phyloP scores from a whole-genome alignment of 2,329 filamentous ascomycete species.

The Trichothecium roseum region DNA sequence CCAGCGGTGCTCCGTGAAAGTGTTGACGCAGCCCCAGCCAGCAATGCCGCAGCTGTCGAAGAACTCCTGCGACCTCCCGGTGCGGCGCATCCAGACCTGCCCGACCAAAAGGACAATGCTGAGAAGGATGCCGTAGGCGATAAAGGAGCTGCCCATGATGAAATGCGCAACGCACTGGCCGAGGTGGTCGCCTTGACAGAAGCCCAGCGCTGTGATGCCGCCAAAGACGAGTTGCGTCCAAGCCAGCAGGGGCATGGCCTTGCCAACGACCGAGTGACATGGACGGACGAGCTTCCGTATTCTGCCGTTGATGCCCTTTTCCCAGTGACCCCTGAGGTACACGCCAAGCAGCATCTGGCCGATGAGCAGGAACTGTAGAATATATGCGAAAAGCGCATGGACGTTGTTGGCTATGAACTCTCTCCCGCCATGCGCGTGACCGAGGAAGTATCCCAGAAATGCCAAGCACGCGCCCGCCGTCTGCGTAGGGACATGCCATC shows the following conservation, averaged over 20 bases:
- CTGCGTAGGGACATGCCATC: constrained; percentile 92
- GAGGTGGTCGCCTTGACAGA: constrained; percentile 76
- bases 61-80: constrained; percentile 88
- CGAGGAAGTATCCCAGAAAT: constrained; percentile 78
- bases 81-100: constrained; percentile 73
- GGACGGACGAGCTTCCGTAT: constrained; percentile 64
- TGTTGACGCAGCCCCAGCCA: constrained; percentile 94
- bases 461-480: constrained; percentile 64
- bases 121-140: constrained; percentile 82
- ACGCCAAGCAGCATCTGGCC: constrained; percentile 70
- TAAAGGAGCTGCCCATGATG: constrained; percentile 97
- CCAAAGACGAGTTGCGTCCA: constrained; percentile 97
- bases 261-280: constrained; percentile 73
- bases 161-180: constrained; percentile 95
- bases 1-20: constrained; percentile 96
- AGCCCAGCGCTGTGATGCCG: constrained; percentile 83
- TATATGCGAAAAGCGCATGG: constrained; percentile 71
- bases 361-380: constrained; percentile 69
- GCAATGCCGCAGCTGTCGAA: constrained; percentile 89
- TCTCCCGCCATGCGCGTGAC: constrained; percentile 81
- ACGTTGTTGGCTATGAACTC: constrained; percentile 68
- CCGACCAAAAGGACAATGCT: constrained; percentile 81
- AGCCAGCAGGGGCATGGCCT: constrained; percentile 71
- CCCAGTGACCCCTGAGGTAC: constrained; percentile 83
- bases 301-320: constrained; percentile 70